phyloP scores from a whole-genome alignment of 2,329 filamentous ascomycete species.

The Penicillium sp. region DNA sequence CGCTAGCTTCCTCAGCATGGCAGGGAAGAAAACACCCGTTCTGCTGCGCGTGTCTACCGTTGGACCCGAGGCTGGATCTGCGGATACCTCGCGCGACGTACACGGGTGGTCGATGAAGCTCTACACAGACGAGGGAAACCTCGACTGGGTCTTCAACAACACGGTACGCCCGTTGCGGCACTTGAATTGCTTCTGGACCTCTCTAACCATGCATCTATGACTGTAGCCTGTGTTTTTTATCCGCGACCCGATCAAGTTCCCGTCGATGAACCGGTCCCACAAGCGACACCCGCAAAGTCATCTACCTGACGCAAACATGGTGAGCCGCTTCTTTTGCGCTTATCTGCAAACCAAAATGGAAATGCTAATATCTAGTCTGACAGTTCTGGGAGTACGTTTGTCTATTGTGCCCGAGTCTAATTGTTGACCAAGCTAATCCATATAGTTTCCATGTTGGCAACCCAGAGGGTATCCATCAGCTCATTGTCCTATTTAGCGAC shows the following conservation, averaged over 20 bases:
- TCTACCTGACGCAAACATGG: slow-evolving; percentile 11
- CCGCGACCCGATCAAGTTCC: slow-evolving; percentile 47
- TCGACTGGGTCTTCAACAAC: slow-evolving; percentile 54
- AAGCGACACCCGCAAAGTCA: slow-evolving; percentile 3
- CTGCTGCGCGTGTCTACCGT: slow-evolving; percentile 30
- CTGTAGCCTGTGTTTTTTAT: slow-evolving; percentile 45
- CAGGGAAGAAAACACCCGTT: slow-evolving; percentile 61
- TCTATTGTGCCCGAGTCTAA: neutral
- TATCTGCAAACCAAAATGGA: slow-evolving; percentile 38
- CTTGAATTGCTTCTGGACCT: too few relatives aligned
- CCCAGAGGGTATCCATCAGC: slow-evolving; percentile 64
- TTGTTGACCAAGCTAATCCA: neutral
- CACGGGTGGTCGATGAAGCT: slow-evolving; percentile 79
- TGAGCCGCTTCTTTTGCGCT: neutral
- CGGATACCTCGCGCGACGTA: slow-evolving; percentile 83
- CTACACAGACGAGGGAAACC: slow-evolving; percentile 78
- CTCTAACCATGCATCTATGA: neutral
- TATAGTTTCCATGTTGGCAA: slow-evolving; percentile 44
- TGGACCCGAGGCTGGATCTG: slow-evolving; percentile 61
- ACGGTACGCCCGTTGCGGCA: slow-evolving; percentile 24
- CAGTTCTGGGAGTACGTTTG: slow-evolving; percentile 58
- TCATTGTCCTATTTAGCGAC: slow-evolving; percentile 68
- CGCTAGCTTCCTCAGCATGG: slow-evolving; percentile 58
- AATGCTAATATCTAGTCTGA: fast-evolving
- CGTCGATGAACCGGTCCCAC: slow-evolving; percentile 26